Evolutionary conservation across 345 rosid species (phyloP), one percentile per base, ranked within the genome.

Genomic region (Gossypium ekmanianum): DNA sequence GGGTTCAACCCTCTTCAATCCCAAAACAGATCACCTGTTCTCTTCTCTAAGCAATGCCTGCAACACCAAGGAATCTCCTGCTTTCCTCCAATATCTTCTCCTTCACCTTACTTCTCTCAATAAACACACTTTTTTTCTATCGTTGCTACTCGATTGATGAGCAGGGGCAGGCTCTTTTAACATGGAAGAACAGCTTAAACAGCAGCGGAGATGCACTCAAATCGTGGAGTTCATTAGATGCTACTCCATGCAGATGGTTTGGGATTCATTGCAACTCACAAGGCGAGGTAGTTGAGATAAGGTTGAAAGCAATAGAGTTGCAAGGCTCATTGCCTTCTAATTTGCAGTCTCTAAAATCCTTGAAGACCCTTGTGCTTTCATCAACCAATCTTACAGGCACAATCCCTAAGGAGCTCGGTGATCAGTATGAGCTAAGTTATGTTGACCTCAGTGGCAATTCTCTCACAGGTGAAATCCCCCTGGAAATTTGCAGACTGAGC

Each of bases 381-480:
- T 89, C 95, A 5, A 51, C 87, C 71, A 92, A 95, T 83, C 93
- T 92, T 72, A 88, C 95, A 0, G 98, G 97, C 10, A 57, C 68
- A 2, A 88, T 95, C 55, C 98, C 99, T 0, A 81, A 80, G 56
- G 91, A 85, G 76, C 76, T 92, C 3, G 98, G 94, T 59, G 90
- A 87, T 10, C 91, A 84, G 75, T 50, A 41, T 1, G 89, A 85
- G 79, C 89, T 92, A 1, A 78, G 47, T 66, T 73, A 83, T 26
- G 72, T 95, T 73, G 93, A 92, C 76, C 79, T 95, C n/a, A 90
- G 94, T 26, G 89, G 86, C 68, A 95, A 92, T 76, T 88, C 85
- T 59, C 85, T 94, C 41, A 79, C 92, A 7, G 97, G 98, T 9
- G 89, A 78, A 75, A 91, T 94, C 64, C 98, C 98, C 2, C 44